A percentile compares a stretch with the other conserved stretches of the same genome.
Evolutionary conservation across 176 grass and related monocot genomes (phyloP).

Genomic region (Lolium multiflorum): DNA sequence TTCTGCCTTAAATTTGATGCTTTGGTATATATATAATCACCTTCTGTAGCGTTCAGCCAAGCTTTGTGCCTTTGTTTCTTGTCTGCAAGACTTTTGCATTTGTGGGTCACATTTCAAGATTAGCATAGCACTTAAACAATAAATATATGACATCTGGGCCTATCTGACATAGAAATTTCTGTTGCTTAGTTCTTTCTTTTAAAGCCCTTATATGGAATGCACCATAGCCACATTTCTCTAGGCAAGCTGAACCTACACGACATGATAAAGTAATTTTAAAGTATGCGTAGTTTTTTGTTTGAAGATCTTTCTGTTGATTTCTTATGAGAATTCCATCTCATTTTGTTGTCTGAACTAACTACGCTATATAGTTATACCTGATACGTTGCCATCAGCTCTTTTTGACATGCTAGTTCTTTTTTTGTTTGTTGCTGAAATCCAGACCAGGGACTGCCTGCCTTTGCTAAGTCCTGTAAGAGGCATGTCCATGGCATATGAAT

Average conservation of each 20-base stretch:
- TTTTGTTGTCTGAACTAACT: too few species aligned
- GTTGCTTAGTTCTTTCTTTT: not conserved
- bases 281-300: too few species aligned
- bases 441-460: slow-evolving; percentile 13
- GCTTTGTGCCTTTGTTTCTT: not conserved
- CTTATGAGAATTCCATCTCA: too few species aligned
- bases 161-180: not conserved
- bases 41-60: slow-evolving; percentile 1
- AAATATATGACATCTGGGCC: not conserved
- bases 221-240: not conserved
- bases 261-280: too few species aligned
- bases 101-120: not conserved
- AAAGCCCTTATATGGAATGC: not conserved
- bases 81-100: not conserved
- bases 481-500: slow-evolving; percentile 21
- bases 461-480: not conserved
- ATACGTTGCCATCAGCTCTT: not conserved
- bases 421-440: not conserved
- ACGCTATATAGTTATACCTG: not conserved
- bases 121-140: not conserved
- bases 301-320: too few species aligned
- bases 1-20: not conserved
- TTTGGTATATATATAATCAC: not conserved
- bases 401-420: not conserved
- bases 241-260: not conserved